Evolutionary conservation across 805 yeast species (phyloP), one percentile per base, ranked within the genome.

Genomic region (Priceomyces medius): DNA sequence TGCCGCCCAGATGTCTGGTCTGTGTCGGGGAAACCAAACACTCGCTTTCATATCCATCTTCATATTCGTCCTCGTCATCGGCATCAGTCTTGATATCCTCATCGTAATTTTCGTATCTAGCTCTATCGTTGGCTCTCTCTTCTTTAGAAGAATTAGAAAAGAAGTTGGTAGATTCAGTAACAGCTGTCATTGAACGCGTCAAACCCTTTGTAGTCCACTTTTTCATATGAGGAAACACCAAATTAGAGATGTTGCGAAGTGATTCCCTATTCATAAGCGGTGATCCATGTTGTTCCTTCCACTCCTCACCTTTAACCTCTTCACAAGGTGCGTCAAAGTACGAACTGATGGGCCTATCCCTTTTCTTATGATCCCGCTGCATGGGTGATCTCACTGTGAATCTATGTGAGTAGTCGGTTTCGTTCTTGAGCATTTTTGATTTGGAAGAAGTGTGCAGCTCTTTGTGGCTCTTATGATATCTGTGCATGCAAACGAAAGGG

Each of bases 311-410:
- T 8, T n/a, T 35, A 7, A 29, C 20, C 12, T 27, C 34, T 7
- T 41, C 42, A 24, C 35, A 58, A 7, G 77, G 76, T 1, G 72
- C 61, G 41, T 69, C 74, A 34, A 62, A 64, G 45, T 58, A 61
- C 9, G 70, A 60, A 39, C 68, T 58, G 35, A 60, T 45, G 1
- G 72, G 71, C 26, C 72, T 53, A 33, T 53, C 47, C 31, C 59
- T 35, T 27, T 44, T 53, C 26, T 32, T 31, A 12, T 36, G 32
- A 9, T 36, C 39, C 28, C 18, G 3, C 12, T 24, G 18, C 26
- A 24, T 23, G 14, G 38, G 38, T 8, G 34, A 17, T 31, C 21
- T 31, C 4, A 20, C 24, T 3, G 3, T 20, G 16, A 35, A 17
- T 10, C 13, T 18, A 14, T 32, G 24, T 8, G 35, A 32, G 6